These are phyloP conservation scores for Arthrobotrys megalospora DNA, from an alignment of 2,329 filamentous ascomycete genomes.

Conservation along the genomic window DNA sequence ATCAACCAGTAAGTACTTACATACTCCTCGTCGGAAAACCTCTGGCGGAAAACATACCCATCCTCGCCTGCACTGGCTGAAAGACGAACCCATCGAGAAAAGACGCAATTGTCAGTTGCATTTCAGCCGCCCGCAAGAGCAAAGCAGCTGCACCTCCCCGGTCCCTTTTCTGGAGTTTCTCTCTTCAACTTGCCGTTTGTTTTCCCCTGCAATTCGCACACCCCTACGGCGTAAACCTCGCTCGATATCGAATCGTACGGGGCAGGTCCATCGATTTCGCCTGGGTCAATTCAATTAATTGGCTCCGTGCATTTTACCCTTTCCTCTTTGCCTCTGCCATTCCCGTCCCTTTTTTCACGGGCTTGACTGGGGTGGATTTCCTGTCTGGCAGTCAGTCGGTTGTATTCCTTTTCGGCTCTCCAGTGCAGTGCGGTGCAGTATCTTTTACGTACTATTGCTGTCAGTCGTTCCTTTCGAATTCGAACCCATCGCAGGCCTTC, in stretches of 20 bases:
- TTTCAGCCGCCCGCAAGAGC: conserved; percentile 32
- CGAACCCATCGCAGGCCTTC: conserved; percentile 15
- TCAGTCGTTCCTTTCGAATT: background rate
- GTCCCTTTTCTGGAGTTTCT: background rate
- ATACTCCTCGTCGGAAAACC: background rate
- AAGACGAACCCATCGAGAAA: conserved; percentile 12
- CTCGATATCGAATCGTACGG: conserved; percentile 5
- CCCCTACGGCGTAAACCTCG: background rate
- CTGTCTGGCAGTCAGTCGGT: background rate
- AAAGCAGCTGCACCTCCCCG: background rate
- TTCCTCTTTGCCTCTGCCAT: conserved; percentile 5
- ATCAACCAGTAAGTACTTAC: background rate
- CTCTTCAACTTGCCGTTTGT: conserved; percentile 31
- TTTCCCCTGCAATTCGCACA: conserved; percentile 7
- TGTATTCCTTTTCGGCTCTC: conserved; percentile 16
- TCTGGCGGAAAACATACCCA: background rate
- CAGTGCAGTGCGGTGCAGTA: background rate
- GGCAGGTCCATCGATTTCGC: conserved; percentile 1
- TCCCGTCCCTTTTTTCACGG: conserved; percentile 13
- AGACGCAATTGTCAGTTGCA: conserved; percentile 32
- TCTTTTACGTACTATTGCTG: conserved; percentile 2
- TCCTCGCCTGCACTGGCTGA: conserved; percentile 7
- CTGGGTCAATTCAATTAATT: conserved; percentile 5
- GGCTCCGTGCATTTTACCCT: conserved; percentile 16
- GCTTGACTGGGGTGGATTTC: background rate